Evolutionary conservation across 1,139 yeast genomes (phyloP).

Genomic region (Protomyces inouyei): DNA sequence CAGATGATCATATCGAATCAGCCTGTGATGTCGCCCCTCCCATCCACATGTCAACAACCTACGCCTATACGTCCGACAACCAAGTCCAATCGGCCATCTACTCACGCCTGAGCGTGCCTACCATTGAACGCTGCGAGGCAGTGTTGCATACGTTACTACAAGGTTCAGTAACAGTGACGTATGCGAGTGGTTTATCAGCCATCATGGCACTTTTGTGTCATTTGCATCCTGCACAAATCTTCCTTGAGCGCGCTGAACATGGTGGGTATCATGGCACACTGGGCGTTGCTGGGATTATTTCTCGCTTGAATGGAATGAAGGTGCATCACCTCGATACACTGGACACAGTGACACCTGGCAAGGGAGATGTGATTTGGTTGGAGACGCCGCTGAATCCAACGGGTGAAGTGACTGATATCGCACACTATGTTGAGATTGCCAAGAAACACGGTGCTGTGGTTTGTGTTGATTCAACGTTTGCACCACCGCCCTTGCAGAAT

Average conservation of each 20-base stretch:
- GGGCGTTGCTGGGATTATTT: constrained; percentile 59
- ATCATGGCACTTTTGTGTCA: constrained; percentile 69
- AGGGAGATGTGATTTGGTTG: constrained; percentile 72
- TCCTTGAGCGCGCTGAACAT: constrained; percentile 48
- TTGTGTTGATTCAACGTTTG: constrained; percentile 89
- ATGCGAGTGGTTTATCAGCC: constrained; percentile 76
- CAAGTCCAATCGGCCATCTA: constrained; percentile 43
- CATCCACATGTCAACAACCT: constrained; percentile 76
- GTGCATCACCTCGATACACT: constrained; percentile 7
- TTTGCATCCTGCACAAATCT: constrained; percentile 67
- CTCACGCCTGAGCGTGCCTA: constrained; percentile 72
- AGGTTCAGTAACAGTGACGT: constrained; percentile 51
- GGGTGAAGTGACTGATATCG: constrained; percentile 66
- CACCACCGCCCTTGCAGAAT: constrained; percentile 72
- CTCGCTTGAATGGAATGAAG: constrained; percentile 57
- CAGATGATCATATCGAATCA: constrained; percentile 50
- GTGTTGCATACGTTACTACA: constrained; percentile 54
- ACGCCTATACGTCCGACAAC: constrained; percentile 59
- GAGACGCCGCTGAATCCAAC: constrained; percentile 91
- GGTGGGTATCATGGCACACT: constrained; percentile 82
- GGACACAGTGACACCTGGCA: not conserved
- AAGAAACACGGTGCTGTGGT: constrained; percentile 49
- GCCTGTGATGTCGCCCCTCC: constrained; percentile 69
- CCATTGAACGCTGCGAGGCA: constrained; percentile 61
- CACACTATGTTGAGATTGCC: constrained; percentile 50